Percentiles rank a stretch among this genome's conserved stretches.
Conservation (phyloP, 768 basidiomycete species). For the Cystobasidium onofrii region DNA sequence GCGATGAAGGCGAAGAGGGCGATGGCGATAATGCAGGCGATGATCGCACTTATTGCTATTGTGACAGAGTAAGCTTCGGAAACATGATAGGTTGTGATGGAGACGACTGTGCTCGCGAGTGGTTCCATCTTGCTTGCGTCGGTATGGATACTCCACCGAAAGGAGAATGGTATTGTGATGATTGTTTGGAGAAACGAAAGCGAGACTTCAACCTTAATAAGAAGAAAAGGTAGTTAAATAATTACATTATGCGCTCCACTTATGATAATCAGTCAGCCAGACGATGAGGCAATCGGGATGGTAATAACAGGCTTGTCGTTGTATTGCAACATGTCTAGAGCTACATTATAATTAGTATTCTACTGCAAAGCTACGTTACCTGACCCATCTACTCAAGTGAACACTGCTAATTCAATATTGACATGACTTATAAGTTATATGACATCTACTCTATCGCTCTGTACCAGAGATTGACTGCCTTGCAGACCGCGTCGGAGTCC, state of each 20-base stretch:
- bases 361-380: too few species aligned
- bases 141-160: constrained; percentile 39
- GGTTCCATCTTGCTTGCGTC: constrained; percentile 42
- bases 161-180: constrained; percentile 44
- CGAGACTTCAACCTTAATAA: neutral
- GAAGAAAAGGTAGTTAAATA: constrained; percentile 12
- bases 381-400: too few species aligned
- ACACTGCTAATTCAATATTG: too few species aligned
- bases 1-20: constrained; percentile 51
- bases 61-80: constrained; percentile 73
- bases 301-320: neutral
- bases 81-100: constrained; percentile 37
- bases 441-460: neutral
- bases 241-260: too few species aligned
- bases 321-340: neutral
- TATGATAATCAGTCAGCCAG: too few species aligned
- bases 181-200: constrained; percentile 34
- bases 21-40: constrained; percentile 51
- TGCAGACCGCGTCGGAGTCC: neutral
- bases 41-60: constrained; percentile 69
- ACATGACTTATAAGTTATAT: too few species aligned
- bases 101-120: constrained; percentile 8
- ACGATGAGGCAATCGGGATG: too few species aligned
- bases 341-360: neutral
- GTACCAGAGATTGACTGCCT: neutral